Evolutionary conservation across 2,329 filamentous ascomycete species (phyloP).

Genomic region (Eurotiales sp.): DNA sequence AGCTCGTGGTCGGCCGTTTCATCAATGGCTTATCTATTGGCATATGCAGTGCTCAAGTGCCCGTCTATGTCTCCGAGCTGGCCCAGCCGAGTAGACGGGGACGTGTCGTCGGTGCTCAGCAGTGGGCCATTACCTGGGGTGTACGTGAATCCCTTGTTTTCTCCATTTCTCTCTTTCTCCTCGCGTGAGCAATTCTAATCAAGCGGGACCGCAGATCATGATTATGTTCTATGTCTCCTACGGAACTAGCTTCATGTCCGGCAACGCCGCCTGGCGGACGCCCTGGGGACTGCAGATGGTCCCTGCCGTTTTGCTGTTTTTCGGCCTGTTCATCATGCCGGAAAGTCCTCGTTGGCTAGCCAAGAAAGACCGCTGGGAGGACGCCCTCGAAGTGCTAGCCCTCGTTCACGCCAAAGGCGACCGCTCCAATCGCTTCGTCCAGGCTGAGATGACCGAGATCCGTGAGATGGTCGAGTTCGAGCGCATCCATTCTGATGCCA

Average conservation of each 20-base stretch:
- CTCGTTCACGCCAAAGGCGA: constrained; percentile 54
- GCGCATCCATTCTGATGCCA: constrained; percentile 50
- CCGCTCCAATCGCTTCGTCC: constrained; percentile 36
- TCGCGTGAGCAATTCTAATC: too few species aligned
- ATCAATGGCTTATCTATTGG: constrained; percentile 68
- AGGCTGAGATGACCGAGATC: constrained; percentile 60
- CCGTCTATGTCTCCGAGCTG: constrained; percentile 42
- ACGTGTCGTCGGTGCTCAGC: constrained; percentile 65
- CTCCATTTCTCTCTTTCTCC: constrained; percentile 49
- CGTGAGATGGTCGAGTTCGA: constrained; percentile 39
- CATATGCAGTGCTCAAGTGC: constrained; percentile 38
- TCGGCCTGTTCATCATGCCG: constrained; percentile 57
- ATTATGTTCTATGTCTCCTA: constrained; percentile 42
- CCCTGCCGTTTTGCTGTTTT: constrained; percentile 51
- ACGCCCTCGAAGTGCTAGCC: constrained; percentile 54
- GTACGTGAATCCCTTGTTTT: constrained; percentile 56
- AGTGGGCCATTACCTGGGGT: too few species aligned
- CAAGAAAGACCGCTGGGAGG: constrained; percentile 58
- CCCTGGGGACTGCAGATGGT: constrained; percentile 61
- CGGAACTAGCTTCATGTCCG: constrained; percentile 52
- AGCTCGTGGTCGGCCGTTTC: constrained; percentile 62
- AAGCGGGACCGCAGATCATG: constrained; percentile 65
- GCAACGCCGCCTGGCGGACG: constrained; percentile 59
- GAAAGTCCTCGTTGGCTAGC: constrained; percentile 64
- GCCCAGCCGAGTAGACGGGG: constrained; percentile 54